A percentile compares a stretch with the other conserved stretches of the same genome.
These are phyloP conservation scores for Xylaria sp. DNA, from an alignment of 2,329 filamentous ascomycete species.

Conservation along the genomic window DNA sequence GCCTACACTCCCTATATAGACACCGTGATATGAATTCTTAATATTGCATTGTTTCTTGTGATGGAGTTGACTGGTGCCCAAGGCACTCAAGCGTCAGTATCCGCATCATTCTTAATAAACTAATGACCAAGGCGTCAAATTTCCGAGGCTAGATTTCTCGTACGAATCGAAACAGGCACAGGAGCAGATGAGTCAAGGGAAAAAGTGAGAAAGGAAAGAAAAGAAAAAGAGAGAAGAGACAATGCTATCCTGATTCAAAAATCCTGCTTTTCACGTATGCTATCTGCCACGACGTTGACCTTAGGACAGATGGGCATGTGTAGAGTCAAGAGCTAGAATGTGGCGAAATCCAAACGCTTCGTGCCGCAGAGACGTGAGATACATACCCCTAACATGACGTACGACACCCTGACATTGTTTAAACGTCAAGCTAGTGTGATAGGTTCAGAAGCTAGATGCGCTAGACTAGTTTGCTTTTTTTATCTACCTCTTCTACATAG, in stretches of 20 bases:
- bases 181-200: not conserved
- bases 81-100: not conserved
- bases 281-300: no score
- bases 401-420: no score
- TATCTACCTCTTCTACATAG: not conserved
- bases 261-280: not conserved
- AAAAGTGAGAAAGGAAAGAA: not conserved
- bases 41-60: not conserved
- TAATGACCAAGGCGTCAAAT: not conserved
- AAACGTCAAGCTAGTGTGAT: not conserved
- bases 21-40: no score
- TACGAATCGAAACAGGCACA: no score
- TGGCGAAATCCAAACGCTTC: no score
- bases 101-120: not conserved
- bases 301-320: no score
- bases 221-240: not conserved
- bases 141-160: not conserved
- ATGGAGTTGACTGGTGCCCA: not conserved
- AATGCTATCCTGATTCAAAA: not conserved
- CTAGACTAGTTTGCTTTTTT: not conserved
- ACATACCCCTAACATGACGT: no score
- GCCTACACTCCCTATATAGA: not conserved
- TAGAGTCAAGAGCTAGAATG: no score
- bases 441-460: not conserved
- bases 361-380: no score